Evolutionary conservation across 1,139 yeast genomes (phyloP).

Genomic region (Hansenula anomala): DNA sequence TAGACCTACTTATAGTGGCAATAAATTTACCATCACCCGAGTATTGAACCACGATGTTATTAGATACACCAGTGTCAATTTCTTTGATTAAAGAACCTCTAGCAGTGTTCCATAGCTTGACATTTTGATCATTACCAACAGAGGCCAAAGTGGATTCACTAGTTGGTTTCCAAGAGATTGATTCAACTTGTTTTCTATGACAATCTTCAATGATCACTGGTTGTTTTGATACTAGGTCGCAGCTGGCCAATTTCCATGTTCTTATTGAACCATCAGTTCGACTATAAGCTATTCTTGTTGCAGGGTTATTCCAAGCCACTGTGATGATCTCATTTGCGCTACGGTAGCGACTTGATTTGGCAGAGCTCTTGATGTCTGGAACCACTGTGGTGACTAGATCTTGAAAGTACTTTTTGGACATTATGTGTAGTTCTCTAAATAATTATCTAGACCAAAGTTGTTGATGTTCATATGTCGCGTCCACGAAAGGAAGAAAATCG

Average conservation of each 20-base stretch:
- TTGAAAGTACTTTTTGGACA: neutral
- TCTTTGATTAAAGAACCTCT: constrained; percentile 35
- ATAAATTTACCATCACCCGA: constrained; percentile 51
- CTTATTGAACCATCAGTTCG: constrained; percentile 43
- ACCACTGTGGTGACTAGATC: neutral
- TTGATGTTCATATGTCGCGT: no score
- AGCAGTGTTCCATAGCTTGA: constrained; percentile 55
- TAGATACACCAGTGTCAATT: constrained; percentile 26
- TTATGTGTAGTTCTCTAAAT: neutral
- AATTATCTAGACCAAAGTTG: no score
- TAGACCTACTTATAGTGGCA: constrained; percentile 39
- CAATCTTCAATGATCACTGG: constrained; percentile 39
- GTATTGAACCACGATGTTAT: constrained; percentile 36
- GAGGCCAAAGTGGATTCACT: constrained; percentile 51
- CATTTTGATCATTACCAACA: constrained; percentile 48
- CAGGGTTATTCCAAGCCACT: constrained; percentile 35
- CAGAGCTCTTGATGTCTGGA: constrained; percentile 1
- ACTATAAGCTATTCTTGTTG: constrained; percentile 40
- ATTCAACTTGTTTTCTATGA: constrained; percentile 42
- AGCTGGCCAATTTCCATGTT: constrained; percentile 32
- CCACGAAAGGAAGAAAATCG: no score
- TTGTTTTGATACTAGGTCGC: constrained; percentile 28
- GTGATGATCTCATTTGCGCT: constrained; percentile 13
- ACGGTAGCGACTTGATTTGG: neutral
- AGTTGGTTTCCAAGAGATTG: constrained; percentile 58